Evolutionary conservation across 352 stramenopile species (phyloP), one percentile per base, ranked within the genome.

Genomic region (Lagenidium giganteum): DNA sequence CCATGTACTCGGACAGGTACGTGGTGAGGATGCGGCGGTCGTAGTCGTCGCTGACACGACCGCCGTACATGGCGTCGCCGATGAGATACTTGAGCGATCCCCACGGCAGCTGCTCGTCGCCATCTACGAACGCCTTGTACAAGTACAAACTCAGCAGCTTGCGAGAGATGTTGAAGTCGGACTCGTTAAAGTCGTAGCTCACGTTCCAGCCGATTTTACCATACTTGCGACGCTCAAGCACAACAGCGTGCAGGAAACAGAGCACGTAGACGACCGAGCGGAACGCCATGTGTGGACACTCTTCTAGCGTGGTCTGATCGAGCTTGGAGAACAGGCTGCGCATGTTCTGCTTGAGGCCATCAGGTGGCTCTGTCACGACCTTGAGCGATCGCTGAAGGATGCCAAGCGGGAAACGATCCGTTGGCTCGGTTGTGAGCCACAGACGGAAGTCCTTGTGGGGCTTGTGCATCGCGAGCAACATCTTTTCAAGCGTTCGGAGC

Each of bases 121-220:
- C 62, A 41, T 97, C 90, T 14, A 95, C 83, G 51, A 84, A 95
- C 17, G 93, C 87, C 58, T 98, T 98, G 56, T 88, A 87, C 16
- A 98, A 55, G 57, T 98, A 98, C 1, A 98, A 60, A 28, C 67
- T 84, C 12, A 98, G 66, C 30, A 98, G 59, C 35, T 92, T 88
- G 29, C 89, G 63, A 6, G 83, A 96, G 38, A 98, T 97, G 22
- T 91, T 91, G 44, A 98, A 97, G 56, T 98, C 94, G 17, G 86
- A 97, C 57, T 98, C 93, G 60, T 98, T 98, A 41, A 98, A 98
- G 53, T 98, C 94, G 62, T 98, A 98, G 57, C 78, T 91, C 16
- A 98, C 92, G 48, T 98, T 98, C 87, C 91, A 98, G 25, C 94
- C 94, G 49, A 98, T 98, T 59, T 98, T 98, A 39, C 93, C 94